Percentiles rank a stretch among this genome's conserved stretches.
Evolutionary conservation across 2,329 filamentous ascomycete species (phyloP).

Genomic region (Phaeosphaeriaceae sp.): DNA sequence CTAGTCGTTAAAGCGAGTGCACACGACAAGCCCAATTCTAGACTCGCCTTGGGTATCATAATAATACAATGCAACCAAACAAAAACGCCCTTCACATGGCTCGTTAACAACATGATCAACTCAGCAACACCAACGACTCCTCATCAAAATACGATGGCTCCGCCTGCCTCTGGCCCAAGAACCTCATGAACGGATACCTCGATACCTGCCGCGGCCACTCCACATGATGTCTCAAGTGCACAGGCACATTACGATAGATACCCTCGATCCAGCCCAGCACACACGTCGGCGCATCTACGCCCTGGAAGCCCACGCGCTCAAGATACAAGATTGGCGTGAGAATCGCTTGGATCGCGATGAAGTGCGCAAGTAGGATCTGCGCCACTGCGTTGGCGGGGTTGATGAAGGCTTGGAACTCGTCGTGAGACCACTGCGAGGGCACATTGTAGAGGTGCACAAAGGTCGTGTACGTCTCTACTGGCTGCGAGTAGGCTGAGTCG

Average conservation of each 20-base stretch:
- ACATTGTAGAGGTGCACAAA: conserved; percentile 52
- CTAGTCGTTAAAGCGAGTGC: conserved; percentile 18
- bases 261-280: conserved; percentile 43
- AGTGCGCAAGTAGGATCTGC: conserved; percentile 56
- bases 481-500: conserved; percentile 36
- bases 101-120: background rate
- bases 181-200: conserved; percentile 36
- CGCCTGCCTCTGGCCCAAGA: conserved; percentile 32
- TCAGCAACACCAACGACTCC: conserved; percentile 2
- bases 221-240: conserved; percentile 28
- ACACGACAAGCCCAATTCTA: background rate
- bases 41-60: background rate
- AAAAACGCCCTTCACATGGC: no score
- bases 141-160: conserved; percentile 9
- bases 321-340: conserved; percentile 51
- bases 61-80: background rate
- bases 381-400: conserved; percentile 51
- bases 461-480: conserved; percentile 49
- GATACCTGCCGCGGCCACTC: conserved; percentile 42
- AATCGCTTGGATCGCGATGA: conserved; percentile 55
- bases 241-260: conserved; percentile 38
- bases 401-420: conserved; percentile 54
- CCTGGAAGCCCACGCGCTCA: conserved; percentile 42
- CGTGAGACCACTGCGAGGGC: conserved; percentile 50
- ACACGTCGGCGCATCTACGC: conserved; percentile 41